Evolutionary conservation across 768 basidiomycete genomes (phyloP), one percentile per base, ranked within the genome.

Genomic region (Lactifluus pinguis): DNA sequence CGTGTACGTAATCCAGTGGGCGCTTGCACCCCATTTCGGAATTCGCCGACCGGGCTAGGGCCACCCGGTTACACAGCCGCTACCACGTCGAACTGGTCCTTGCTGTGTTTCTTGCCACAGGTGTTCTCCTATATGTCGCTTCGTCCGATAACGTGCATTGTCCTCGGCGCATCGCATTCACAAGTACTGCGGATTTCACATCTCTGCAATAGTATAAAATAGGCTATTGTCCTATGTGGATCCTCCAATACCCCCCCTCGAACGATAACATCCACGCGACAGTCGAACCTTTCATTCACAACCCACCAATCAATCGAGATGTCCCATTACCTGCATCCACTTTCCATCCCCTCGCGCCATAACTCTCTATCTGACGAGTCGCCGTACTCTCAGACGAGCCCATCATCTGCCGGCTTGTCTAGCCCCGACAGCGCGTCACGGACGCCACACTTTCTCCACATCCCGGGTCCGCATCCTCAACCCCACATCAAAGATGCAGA

Each of bases 401-500:
- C 39, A 14, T 39, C 25, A 25, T 25, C 59, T 7, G 17, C 41
- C 0, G 9, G 48, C 13, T 38, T 21, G 32, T 44, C 42, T 14
- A n/a, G 50, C 2, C 55, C 50, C 1, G 41, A 50, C 19, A 61
- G 36, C 19, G 6, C 55, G 14, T 32, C 36, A 17, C n/a, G 25
- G 8, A 21, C 29, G 2, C 14, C 25, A 3, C 49, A 61, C 19
- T 61, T 61, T 14, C 50, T 61, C 5, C 21, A 15, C 19, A 61
- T 61, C 34, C 60, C 60, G 6, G 36, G 55, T 4, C 36, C 15
- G 17, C 21, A 36, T 0, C 29, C 55, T 36, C 60, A 39, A 17
- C 54, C 45, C 2, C 55, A 44, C 10, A 61, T 61, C 44, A 61
- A 61, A 39, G 50, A 61, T 34, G 60, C 60, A 8, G 60, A 61